These are phyloP conservation scores for Cryptococcus sp. DNA, from an alignment of 1,284 basidiomycete species.

Conservation along the genomic window DNA sequence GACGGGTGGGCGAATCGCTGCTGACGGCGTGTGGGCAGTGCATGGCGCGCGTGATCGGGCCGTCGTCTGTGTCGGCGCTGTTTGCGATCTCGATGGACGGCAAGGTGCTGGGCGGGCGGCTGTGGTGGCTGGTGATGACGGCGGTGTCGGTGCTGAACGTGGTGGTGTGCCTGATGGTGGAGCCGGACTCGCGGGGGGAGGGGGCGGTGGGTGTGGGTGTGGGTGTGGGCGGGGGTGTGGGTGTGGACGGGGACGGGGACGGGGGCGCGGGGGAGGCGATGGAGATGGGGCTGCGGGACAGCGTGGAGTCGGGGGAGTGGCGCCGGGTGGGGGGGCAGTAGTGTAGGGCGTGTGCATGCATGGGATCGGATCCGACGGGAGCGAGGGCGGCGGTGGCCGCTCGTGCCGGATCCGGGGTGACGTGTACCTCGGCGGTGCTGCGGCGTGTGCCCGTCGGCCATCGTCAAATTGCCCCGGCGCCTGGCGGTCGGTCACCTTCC, in stretches of 20 bases:
- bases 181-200: slow-evolving; percentile 1
- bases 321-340: too few species aligned
- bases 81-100: slow-evolving; percentile 46
- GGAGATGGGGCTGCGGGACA: not conserved
- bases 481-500: too few species aligned
- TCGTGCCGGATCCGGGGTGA: too few species aligned
- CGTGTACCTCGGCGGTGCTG: too few species aligned
- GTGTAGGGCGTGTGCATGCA: too few species aligned
- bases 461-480: too few species aligned
- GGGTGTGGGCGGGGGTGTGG: not conserved
- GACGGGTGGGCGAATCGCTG: too few species aligned
- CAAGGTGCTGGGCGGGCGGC: slow-evolving; percentile 35
- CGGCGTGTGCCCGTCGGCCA: too few species aligned
- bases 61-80: slow-evolving; percentile 36
- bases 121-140: slow-evolving; percentile 49
- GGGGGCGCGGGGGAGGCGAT: not conserved
- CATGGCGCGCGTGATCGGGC: slow-evolving; percentile 43
- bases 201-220: not conserved
- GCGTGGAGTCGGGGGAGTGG: not conserved
- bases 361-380: too few species aligned
- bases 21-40: slow-evolving; percentile 29
- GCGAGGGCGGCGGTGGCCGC: too few species aligned
- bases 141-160: slow-evolving; percentile 28
- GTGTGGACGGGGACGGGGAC: not conserved
- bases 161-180: slow-evolving; percentile 20